These are phyloP conservation scores for Circinella minor DNA, from an alignment of 371 early-diverging fungal genomes.

Conservation along the genomic window DNA sequence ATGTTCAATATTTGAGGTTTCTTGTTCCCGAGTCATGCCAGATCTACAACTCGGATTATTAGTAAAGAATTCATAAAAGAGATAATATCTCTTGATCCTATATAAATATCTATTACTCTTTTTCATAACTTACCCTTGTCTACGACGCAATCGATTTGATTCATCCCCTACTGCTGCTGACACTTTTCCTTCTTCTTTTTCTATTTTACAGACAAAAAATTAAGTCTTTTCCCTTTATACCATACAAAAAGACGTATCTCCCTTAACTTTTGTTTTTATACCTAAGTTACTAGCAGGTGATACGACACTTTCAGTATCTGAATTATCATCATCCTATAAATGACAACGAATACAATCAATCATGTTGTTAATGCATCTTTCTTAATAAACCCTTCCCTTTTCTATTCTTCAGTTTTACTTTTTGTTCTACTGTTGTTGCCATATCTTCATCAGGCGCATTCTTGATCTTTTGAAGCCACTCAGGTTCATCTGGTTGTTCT, in stretches of 20 bases:
- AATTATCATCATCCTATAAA: not conserved
- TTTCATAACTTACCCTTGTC: slow-evolving; percentile 6
- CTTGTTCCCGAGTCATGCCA: slow-evolving; percentile 25
- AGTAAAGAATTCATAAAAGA: too few species aligned
- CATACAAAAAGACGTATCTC: too few species aligned
- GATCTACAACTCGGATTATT: not conserved
- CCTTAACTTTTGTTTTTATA: not conserved
- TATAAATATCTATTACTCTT: not conserved
- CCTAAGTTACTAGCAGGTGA: not conserved
- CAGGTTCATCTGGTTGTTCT: slow-evolving; percentile 40
- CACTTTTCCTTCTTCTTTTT: not conserved
- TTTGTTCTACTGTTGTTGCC: not conserved
- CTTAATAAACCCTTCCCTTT: too few species aligned
- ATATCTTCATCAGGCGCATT: not conserved
- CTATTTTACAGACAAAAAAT: not conserved
- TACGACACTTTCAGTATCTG: slow-evolving; percentile 6
- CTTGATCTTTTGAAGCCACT: slow-evolving; percentile 33
- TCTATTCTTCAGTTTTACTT: not conserved
- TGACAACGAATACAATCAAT: too few species aligned
- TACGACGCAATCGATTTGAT: slow-evolving; percentile 5
- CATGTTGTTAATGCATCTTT: too few species aligned
- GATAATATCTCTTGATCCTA: too few species aligned
- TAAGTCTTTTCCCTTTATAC: too few species aligned
- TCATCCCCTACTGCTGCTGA: not conserved
- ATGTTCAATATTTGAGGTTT: slow-evolving; percentile 51